These are phyloP conservation scores for Solanum rostratum DNA, from an alignment of 257 asterid genomes.

Conservation along the genomic window DNA sequence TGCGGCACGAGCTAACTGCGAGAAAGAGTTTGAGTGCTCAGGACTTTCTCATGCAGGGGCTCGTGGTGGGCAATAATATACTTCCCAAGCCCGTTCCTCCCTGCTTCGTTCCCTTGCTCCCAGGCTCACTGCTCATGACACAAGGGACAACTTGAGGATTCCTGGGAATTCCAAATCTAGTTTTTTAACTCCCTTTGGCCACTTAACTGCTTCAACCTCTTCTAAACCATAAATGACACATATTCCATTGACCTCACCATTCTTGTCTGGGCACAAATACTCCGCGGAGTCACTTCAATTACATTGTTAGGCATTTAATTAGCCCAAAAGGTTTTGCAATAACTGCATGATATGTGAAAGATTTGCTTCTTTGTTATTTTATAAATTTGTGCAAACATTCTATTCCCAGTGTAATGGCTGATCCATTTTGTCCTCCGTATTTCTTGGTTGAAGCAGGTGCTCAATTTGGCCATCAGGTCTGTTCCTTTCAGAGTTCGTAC, in stretches of 20 bases:
- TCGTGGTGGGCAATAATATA: not conserved
- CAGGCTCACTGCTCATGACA: not conserved
- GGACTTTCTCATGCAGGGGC: not conserved
- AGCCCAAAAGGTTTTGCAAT: not conserved
- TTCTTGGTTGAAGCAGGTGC: conserved; percentile 44
- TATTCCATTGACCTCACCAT: not conserved
- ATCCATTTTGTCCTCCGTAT: not conserved
- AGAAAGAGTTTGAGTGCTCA: not conserved
- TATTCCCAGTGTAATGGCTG: not conserved
- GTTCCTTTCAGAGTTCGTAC: conserved; percentile 86
- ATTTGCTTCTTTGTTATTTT: not conserved
- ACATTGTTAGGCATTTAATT: not conserved
- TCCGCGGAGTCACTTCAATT: not conserved
- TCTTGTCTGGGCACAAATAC: not conserved
- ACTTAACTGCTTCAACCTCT: not conserved
- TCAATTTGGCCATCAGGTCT: conserved; percentile 95
- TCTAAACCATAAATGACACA: not conserved
- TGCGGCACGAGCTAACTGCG: not conserved
- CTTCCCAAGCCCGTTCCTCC: not conserved
- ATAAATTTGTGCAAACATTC: no score
- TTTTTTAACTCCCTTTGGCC: not conserved
- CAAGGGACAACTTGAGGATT: not conserved
- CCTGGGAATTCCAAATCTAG: not conserved
- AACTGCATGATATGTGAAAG: not conserved
- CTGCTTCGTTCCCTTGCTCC: not conserved